A percentile compares a stretch with the other conserved stretches of the same genome.
These are phyloP conservation scores for Pythium sukuiense DNA, from an alignment of 352 stramenopile genomes.

Conservation along the genomic window DNA sequence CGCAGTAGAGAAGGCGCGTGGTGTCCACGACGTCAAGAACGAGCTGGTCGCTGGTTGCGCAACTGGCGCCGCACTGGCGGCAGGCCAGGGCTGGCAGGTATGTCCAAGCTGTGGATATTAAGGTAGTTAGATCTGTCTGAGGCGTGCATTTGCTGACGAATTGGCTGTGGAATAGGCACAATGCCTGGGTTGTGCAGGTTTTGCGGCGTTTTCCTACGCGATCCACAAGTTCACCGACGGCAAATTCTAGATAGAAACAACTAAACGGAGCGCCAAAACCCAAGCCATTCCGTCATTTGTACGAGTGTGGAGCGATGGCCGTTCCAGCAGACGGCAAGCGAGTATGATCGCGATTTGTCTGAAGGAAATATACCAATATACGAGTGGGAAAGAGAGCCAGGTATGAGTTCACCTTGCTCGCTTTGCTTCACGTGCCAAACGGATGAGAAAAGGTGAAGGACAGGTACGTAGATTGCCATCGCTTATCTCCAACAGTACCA, in stretches of 20 bases:
- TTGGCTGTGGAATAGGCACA: constrained; percentile 48
- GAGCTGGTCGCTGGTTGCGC: constrained; percentile 92
- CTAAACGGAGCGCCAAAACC: background rate
- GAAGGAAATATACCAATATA: background rate
- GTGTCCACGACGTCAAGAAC: constrained; percentile 95
- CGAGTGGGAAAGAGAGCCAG: background rate
- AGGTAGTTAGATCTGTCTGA: background rate
- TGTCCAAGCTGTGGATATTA: background rate
- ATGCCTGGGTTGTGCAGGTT: constrained; percentile 92
- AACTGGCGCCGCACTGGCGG: constrained; percentile 93
- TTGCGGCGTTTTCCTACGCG: constrained; percentile 90
- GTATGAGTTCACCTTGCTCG: background rate
- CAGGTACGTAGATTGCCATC: background rate
- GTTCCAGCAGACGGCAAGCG: background rate
- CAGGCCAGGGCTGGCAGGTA: constrained; percentile 89
- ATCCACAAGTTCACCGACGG: constrained; percentile 89
- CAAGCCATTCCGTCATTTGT: background rate
- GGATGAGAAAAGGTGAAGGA: background rate
- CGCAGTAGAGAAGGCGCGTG: constrained; percentile 91
- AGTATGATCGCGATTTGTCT: background rate
- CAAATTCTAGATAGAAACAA: constrained; percentile 46
- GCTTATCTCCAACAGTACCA: background rate
- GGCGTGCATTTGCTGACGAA: background rate
- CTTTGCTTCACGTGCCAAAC: no score
- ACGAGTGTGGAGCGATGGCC: background rate